These are phyloP conservation scores for Trebouxia sp. DNA, from an alignment of 139 green algal genomes.

Conservation along the genomic window DNA sequence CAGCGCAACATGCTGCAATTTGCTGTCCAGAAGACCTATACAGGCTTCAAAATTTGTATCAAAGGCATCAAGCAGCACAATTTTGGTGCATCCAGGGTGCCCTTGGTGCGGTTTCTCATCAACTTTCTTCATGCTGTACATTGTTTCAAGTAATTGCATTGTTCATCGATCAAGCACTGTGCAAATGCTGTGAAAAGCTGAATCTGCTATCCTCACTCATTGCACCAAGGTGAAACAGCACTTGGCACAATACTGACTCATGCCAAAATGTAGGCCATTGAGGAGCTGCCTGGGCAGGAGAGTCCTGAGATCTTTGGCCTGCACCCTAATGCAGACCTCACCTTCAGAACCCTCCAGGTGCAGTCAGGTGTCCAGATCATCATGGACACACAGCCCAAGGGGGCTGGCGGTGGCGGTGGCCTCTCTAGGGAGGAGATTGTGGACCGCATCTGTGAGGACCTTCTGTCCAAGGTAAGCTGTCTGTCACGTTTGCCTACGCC, in stretches of 20 bases:
- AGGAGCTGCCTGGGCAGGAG: conserved; percentile 79
- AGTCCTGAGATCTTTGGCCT: conserved; percentile 93
- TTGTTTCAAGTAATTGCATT: no score
- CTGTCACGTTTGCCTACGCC: no score
- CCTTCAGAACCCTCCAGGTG: conserved; percentile 89
- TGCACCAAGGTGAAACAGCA: no score
- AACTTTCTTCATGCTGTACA: neutral
- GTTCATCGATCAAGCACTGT: no score
- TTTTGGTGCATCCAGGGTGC: no score
- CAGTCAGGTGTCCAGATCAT: conserved; percentile 74
- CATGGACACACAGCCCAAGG: conserved; percentile 90
- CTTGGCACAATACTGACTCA: no score
- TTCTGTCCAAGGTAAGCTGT: conserved; percentile 83
- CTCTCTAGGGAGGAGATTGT: conserved; percentile 88
- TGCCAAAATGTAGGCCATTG: conserved; percentile 57
- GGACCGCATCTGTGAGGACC: conserved; percentile 88
- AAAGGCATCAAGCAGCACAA: no score
- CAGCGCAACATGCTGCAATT: neutral
- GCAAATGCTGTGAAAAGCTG: no score
- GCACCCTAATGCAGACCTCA: conserved; percentile 94
- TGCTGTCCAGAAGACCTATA: no score
- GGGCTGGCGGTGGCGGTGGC: conserved; percentile 57
- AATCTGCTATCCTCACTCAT: no score
- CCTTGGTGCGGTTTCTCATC: neutral
- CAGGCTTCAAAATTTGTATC: no score